Base-by-base conservation (phyloP, 2,329 filamentous ascomycete genomes). In the Xylariaceae sp. region DNA sequence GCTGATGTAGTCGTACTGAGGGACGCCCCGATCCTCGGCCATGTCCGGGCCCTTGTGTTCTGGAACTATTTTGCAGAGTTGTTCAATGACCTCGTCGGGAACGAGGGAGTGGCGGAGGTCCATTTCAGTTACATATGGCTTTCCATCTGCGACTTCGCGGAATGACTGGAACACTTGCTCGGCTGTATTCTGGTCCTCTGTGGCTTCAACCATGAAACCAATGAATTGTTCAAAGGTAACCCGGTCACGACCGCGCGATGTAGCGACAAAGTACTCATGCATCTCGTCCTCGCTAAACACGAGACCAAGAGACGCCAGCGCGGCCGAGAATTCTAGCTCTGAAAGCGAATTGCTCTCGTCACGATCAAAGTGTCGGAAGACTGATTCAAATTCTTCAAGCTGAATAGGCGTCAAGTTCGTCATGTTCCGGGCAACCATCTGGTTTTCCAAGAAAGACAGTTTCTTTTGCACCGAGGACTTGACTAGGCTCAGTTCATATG, bases 141-240 rank as follows among this genome's bases (percentile, higher is more conserved):
- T 98, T 55, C 93, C 93, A 71, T 98, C 93, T 16, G 93, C 93
- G 37, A 98, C 93, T 69, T 98, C 93, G 47, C 85, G 83, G 80
- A 98, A 98, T 53, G 87, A 94, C 70, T 98, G 92, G 73, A 93
- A 97, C 5, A 98, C 93, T 67, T 98, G 93, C 68, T 97, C 93
- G 11, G 93, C 93, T 4, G 91, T 96, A 66, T 98, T 96, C 70
- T 98, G 93, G 64, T 98, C 93, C 69, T 98, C 93, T 11, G 93
- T 98, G 40, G 96, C 93, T 57, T 95, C 89, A 38, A 98, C 93
- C 93, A 98, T 98, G 76, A 98, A 98, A 32, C 88, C 84, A 65
- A 98, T 98, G 64, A 98, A 98, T 68, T 97, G 92, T 71, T 98
- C 93, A 63, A 98, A 98, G 4, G 88, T 93, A 41, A 98, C 93